Percentiles rank a stretch among this genome's conserved stretches.
These are phyloP conservation scores for Suillus subalutaceus DNA, from an alignment of 768 basidiomycete species.

Conservation along the genomic window DNA sequence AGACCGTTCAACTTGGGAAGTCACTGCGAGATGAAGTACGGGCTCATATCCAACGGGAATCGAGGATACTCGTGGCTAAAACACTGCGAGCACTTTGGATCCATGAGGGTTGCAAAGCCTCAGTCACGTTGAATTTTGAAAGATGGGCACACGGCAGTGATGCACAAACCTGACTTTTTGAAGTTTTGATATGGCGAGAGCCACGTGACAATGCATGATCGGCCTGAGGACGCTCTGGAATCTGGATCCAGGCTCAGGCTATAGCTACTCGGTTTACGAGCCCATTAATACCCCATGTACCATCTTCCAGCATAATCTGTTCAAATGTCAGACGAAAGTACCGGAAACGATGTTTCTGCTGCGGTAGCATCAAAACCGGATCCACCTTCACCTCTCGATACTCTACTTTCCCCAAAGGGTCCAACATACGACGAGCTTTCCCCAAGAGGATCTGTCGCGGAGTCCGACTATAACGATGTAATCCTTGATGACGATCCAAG, in stretches of 20 bases:
- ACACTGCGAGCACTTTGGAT: neutral
- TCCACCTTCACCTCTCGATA: constrained; percentile 39
- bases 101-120: neutral
- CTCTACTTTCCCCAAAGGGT: constrained; percentile 53
- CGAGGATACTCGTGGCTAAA: neutral
- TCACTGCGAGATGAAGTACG: neutral
- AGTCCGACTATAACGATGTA: constrained; percentile 69
- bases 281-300: constrained; percentile 11
- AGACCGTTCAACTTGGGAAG: constrained; percentile 4
- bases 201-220: neutral
- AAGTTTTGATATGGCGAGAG: neutral
- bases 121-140: neutral
- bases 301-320: constrained; percentile 13
- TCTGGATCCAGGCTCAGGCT: neutral
- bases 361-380: constrained; percentile 13
- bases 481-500: constrained; percentile 45
- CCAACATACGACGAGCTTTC: constrained; percentile 32
- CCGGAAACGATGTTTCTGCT: constrained; percentile 17
- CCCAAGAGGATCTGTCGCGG: constrained; percentile 48
- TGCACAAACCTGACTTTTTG: neutral
- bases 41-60: neutral
- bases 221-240: neutral
- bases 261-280: neutral
- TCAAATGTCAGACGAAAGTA: constrained; percentile 23
- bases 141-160: neutral